These are phyloP conservation scores for Dictyostelium firmibasis DNA, from an alignment of 78 protist species.

Conservation along the genomic window DNA sequence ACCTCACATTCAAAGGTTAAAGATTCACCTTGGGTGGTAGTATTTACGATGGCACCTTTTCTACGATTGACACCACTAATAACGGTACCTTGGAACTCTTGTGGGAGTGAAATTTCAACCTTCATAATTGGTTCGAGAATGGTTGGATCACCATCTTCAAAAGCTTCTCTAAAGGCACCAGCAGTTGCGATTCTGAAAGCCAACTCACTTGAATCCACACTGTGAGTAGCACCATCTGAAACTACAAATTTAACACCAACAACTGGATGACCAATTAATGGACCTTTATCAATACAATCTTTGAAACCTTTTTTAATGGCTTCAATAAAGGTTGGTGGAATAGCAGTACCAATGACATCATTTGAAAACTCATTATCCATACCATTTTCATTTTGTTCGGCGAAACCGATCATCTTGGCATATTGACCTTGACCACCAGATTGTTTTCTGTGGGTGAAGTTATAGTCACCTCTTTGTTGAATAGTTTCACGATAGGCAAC, in stretches of 20 bases:
- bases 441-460: constrained; percentile 96
- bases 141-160: constrained; percentile 73
- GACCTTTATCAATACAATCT: constrained; percentile 86
- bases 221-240: constrained; percentile 88
- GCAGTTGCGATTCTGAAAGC: constrained; percentile 94
- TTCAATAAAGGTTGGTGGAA: constrained; percentile 92
- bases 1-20: constrained; percentile 85
- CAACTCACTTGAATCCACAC: constrained; percentile 95
- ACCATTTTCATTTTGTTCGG: constrained; percentile 85
- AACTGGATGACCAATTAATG: constrained; percentile 90
- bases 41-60: constrained; percentile 81
- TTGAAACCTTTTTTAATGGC: constrained; percentile 86
- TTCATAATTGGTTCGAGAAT: constrained; percentile 96
- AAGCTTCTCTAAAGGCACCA: constrained; percentile 80
- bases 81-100: constrained; percentile 91
- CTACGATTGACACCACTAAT: constrained; percentile 83
- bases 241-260: constrained; percentile 88
- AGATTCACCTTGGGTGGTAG: constrained; percentile 46
- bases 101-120: constrained; percentile 91
- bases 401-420: constrained; percentile 90
- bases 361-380: constrained; percentile 82
- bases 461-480: constrained; percentile 70
- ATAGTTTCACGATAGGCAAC: constrained; percentile 93
- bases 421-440: constrained; percentile 98
- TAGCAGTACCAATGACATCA: constrained; percentile 87